Percentiles rank a stretch among this genome's conserved stretches.
These are phyloP conservation scores for Pichia sp. DNA, from an alignment of 1,139 yeast species.

Conservation along the genomic window DNA sequence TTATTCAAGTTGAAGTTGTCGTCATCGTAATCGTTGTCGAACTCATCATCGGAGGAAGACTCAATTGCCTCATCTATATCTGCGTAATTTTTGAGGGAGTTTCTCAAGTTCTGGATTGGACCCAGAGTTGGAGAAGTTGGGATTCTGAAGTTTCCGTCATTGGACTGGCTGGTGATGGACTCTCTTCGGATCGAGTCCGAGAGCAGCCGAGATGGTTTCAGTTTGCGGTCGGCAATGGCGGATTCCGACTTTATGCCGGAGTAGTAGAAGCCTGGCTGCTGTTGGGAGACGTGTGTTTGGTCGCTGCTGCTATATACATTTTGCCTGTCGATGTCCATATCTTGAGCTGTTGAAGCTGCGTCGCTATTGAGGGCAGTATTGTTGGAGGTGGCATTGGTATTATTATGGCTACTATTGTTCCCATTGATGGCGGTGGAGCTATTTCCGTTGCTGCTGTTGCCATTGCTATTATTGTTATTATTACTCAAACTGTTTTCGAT, in stretches of 20 bases:
- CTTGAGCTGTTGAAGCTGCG: not conserved
- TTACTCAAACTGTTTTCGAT: conserved; percentile 20
- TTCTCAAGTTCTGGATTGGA: conserved; percentile 28
- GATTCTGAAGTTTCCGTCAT: conserved; percentile 45
- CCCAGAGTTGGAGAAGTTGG: conserved; percentile 37
- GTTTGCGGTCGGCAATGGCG: not conserved
- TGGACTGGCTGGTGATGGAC: conserved; percentile 47
- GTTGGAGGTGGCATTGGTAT: not conserved
- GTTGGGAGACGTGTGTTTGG: not conserved
- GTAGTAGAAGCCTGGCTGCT: not conserved
- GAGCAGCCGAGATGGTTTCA: conserved; percentile 29
- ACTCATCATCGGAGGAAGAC: conserved; percentile 36
- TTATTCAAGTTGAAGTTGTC: conserved; percentile 24
- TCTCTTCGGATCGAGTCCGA: conserved; percentile 42
- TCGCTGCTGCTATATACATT: not conserved
- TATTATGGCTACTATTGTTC: not conserved
- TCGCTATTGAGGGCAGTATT: not conserved
- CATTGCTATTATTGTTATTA: not conserved
- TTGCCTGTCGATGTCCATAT: not conserved
- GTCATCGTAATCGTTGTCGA: conserved; percentile 31
- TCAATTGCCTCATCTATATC: conserved; percentile 34
- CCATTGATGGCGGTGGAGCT: not conserved
- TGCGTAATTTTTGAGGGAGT: conserved; percentile 26
- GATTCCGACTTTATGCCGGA: not conserved
- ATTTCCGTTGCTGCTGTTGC: not conserved